Evolutionary conservation across 108 stramenopile genomes (phyloP).

Genomic region (Aurantiochytrium sp.): DNA sequence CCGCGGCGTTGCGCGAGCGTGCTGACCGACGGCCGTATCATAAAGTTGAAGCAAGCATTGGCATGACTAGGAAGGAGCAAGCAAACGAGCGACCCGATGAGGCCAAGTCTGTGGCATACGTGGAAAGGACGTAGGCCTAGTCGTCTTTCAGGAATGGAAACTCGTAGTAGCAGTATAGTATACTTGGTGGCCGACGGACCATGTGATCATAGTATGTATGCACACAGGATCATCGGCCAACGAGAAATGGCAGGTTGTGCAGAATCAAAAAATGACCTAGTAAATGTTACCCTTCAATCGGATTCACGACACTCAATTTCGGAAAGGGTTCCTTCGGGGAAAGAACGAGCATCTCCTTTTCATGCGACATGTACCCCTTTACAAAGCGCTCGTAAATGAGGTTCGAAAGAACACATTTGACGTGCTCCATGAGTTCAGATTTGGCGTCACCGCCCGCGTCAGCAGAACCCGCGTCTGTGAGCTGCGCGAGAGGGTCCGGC

Average conservation of each 20-base stretch:
- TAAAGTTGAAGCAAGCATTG: background rate
- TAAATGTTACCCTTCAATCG: no score
- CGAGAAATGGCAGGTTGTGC: no score
- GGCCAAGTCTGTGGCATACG: no score
- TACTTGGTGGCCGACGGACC: no score
- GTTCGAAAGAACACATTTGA: slow-evolving; percentile 92
- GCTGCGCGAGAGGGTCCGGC: slow-evolving; percentile 31
- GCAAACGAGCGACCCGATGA: no score
- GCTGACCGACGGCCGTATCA: background rate
- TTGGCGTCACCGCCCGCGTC: slow-evolving; percentile 16
- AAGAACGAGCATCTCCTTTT: slow-evolving; percentile 76
- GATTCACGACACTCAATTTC: background rate
- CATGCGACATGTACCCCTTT: slow-evolving; percentile 83
- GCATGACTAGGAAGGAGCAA: no score
- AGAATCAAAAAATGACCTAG: no score
- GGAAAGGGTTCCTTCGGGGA: slow-evolving; percentile 91
- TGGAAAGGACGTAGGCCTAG: no score
- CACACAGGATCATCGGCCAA: no score
- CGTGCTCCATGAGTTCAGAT: slow-evolving; percentile 77
- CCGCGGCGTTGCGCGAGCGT: background rate
- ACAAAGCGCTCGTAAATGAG: slow-evolving; percentile 76
- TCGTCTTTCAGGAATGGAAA: no score
- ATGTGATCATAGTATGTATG: no score
- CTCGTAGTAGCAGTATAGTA: no score
- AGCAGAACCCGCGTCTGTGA: slow-evolving; percentile 19